Evolutionary conservation across 495 filamentous ascomycete genomes (phyloP), one percentile per base, ranked within the genome.

Genomic region (Lasiosphaeriaceae sp.): DNA sequence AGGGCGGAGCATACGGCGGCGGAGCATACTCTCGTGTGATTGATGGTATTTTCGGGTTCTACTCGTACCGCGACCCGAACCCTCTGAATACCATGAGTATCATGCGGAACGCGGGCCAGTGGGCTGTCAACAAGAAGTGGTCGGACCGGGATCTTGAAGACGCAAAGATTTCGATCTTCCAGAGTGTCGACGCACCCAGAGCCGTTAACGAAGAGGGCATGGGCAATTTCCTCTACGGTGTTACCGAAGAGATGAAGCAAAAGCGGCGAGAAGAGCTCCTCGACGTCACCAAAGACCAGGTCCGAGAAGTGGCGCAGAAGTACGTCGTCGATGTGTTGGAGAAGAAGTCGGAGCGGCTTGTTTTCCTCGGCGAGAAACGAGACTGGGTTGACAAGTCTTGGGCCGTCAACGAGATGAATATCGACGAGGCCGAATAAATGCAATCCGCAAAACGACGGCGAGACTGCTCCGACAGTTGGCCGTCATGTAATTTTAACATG

Each of bases 11-110:
- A 11, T 98, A 98, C 63, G 94, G 94, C 56, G 93, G 91, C 17
- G 90, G 90, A 16, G 92, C 95, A 12, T 95, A 90, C 72, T 84
- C 87, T 46, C 83, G 84, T 11, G 85, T 86, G 3, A 66, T 95
- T 2, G 86, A 88, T 60, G 94, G 94, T 19, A 64, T 94, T 2
- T 97, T 98, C 63, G 90, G 91, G 37, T 93, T 96, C 74, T 96
- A 93, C 74, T 93, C 88, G 57, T 98, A 97, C 75, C 86, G 94
- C 16, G 94, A 98, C 71, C 94, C 95, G n/a, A 96, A 97, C 67
- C 92, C 95, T 9, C 75, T 85, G 55, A 97, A 96, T 69, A 89
- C 89, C 0, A 72, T 97, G 57, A 86, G 83, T 53, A 87, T 97
- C 47, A 96, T 97, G 83, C 74, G 79, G 20, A 86, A 86, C 59